phyloP scores from a whole-genome alignment of 2,329 filamentous ascomycete genomes.

The Penicillium sp. region DNA sequence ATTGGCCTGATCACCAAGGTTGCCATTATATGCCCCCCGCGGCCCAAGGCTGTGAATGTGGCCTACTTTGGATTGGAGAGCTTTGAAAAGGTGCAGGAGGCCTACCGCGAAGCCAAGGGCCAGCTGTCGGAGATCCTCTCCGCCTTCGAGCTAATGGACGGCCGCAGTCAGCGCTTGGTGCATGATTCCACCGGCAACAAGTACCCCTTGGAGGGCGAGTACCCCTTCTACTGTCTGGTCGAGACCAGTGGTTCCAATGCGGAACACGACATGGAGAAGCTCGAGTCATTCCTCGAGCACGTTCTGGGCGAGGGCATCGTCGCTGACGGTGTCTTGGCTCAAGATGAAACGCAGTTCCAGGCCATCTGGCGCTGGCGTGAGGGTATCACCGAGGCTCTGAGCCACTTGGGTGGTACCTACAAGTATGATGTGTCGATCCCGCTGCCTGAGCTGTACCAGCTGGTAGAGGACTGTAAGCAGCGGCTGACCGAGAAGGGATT shows the following conservation, averaged over 20 bases:
- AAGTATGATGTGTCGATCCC: conserved; percentile 99
- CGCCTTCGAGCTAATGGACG: conserved; percentile 97
- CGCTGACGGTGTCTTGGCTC: conserved; percentile 84
- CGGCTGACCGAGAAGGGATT: conserved; percentile 74
- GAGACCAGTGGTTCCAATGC: conserved; percentile 94
- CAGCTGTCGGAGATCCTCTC: conserved; percentile 94
- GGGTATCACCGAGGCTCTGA: conserved; percentile 84
- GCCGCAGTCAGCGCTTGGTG: conserved; percentile 76
- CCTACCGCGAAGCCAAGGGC: conserved; percentile 85
- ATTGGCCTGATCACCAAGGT: conserved; percentile 92
- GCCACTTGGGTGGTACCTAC: conserved; percentile 92
- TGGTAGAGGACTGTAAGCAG: conserved; percentile 82
- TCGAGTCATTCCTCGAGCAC: conserved; percentile 85
- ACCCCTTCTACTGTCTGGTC: conserved; percentile 95
- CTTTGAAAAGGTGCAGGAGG: conserved; percentile 83
- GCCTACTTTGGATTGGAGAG: conserved; percentile 91
- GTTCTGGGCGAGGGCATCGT: conserved; percentile 89
- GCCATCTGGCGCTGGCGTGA: conserved; percentile 91
- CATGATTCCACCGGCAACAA: conserved; percentile 73
- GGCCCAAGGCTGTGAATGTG: conserved; percentile 87
- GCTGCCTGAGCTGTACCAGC: conserved; percentile 78
- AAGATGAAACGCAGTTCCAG: conserved; percentile 87
- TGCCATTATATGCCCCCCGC: conserved; percentile 85
- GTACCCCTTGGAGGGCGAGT: conserved; percentile 76
- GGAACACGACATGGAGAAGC: conserved; percentile 91